Percentiles rank a stretch among this genome's conserved stretches.
phyloP scores from a whole-genome alignment of 2,329 filamentous ascomycete genomes.

The Aschersonia sp. region DNA sequence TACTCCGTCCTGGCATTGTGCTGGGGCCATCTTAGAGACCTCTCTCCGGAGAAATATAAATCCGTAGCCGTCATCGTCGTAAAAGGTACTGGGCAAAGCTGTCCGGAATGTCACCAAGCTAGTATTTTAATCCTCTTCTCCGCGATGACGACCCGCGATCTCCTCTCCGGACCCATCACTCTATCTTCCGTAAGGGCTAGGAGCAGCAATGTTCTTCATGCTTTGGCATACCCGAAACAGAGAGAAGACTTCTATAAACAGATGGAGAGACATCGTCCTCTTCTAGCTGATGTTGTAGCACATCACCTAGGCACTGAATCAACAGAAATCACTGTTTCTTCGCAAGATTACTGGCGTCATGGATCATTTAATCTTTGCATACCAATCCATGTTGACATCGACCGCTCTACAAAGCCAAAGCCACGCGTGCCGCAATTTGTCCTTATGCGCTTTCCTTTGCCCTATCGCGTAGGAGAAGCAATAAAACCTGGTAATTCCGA shows the following conservation, averaged over 20 bases:
- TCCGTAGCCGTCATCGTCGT: no score
- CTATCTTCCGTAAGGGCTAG: conserved; percentile 3
- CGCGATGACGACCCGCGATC: conserved; percentile 6
- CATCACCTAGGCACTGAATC: conserved; percentile 4
- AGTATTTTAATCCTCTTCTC: no score
- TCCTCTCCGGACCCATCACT: conserved; percentile 7
- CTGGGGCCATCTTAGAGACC: no score
- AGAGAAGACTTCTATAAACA: conserved; percentile 4
- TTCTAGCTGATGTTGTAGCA: background rate
- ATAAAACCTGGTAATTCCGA: conserved; percentile 22
- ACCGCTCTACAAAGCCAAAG: background rate
- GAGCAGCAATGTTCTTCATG: conserved; percentile 5
- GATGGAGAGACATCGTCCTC: conserved; percentile 2
- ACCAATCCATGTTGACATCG: conserved; percentile 6
- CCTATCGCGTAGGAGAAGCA: conserved; percentile 20
- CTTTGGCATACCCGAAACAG: conserved; percentile 4
- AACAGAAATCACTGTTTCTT: conserved; percentile 3
- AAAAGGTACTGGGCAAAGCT: no score
- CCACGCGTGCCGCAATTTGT: conserved; percentile 1
- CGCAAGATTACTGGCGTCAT: conserved; percentile 7
- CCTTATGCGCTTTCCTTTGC: background rate
- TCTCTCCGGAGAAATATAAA: no score
- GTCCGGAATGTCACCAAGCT: no score
- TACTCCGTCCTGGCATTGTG: no score
- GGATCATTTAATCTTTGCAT: conserved; percentile 20